These are phyloP conservation scores for Knufia petricola DNA, from an alignment of 2,329 filamentous ascomycete species.

Conservation along the genomic window DNA sequence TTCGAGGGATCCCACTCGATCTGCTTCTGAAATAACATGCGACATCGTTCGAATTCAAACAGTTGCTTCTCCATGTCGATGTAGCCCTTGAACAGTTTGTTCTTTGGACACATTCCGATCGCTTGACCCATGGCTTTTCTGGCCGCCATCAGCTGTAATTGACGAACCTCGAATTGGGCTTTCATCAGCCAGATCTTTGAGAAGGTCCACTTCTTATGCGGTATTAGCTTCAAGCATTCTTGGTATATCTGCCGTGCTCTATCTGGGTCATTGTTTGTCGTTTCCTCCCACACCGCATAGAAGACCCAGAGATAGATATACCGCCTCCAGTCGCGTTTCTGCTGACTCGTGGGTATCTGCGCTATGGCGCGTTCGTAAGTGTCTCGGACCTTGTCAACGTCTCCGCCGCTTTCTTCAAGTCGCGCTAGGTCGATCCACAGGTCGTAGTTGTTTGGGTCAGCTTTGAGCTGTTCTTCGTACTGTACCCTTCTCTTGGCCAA, in stretches of 20 bases:
- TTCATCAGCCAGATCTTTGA: conserved; percentile 93
- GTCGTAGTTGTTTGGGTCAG: conserved; percentile 95
- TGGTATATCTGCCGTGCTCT: conserved; percentile 84
- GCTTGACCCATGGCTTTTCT: conserved; percentile 83
- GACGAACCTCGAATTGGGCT: conserved; percentile 85
- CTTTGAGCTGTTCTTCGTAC: conserved; percentile 88
- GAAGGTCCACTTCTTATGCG: conserved; percentile 95
- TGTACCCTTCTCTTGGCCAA: conserved; percentile 85
- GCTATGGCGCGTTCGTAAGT: conserved; percentile 94
- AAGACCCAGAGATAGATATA: conserved; percentile 99
- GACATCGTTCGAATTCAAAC: conserved; percentile 86
- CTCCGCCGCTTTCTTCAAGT: conserved; percentile 76
- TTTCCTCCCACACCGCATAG: conserved; percentile 92
- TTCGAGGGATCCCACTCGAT: conserved; percentile 87
- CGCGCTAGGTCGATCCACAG: conserved; percentile 92
- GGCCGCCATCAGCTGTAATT: conserved; percentile 67
- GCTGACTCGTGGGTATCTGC: conserved; percentile 86
- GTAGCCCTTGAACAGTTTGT: conserved; percentile 89
- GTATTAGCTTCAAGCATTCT: conserved; percentile 76
- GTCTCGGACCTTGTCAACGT: conserved; percentile 75
- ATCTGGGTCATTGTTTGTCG: conserved; percentile 66
- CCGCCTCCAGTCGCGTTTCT: conserved; percentile 92
- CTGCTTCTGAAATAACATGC: conserved; percentile 87
- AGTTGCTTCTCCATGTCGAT: conserved; percentile 86
- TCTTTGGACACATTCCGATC: conserved; percentile 91